These are phyloP conservation scores for Hypoxylon cercidicola DNA, from an alignment of 495 filamentous ascomycete genomes.

Conservation along the genomic window DNA sequence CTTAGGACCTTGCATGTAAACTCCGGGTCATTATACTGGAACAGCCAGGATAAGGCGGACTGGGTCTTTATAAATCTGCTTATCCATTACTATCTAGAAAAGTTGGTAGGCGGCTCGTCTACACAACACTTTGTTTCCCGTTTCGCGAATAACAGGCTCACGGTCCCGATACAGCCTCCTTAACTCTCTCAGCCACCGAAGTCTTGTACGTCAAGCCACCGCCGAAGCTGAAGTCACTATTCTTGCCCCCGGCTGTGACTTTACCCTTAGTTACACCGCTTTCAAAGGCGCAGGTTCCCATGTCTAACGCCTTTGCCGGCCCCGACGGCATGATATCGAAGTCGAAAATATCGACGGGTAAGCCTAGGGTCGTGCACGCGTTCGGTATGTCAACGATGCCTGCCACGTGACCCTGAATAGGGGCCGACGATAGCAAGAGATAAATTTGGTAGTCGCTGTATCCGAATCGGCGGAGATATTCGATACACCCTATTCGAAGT, in stretches of 20 bases:
- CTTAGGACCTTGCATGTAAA: no score
- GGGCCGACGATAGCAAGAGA: slow-evolving; percentile 86
- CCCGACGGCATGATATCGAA: slow-evolving; percentile 86
- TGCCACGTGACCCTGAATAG: slow-evolving; percentile 92
- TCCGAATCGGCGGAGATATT: slow-evolving; percentile 87
- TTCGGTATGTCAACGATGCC: slow-evolving; percentile 88
- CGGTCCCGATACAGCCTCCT: slow-evolving; percentile 22
- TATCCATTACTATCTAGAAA: not conserved
- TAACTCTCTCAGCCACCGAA: slow-evolving; percentile 23
- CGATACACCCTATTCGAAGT: slow-evolving; percentile 62
- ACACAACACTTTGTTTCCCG: no score
- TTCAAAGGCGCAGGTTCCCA: slow-evolving; percentile 82
- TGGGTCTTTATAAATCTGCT: not conserved
- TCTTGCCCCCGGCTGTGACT: slow-evolving; percentile 54
- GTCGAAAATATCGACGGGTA: slow-evolving; percentile 96
- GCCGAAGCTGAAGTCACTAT: slow-evolving; percentile 59
- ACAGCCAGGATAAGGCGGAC: no score
- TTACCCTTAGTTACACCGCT: slow-evolving; percentile 59
- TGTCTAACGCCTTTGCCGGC: slow-evolving; percentile 69
- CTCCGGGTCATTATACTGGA: not conserved
- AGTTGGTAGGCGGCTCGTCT: not conserved
- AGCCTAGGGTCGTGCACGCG: slow-evolving; percentile 87
- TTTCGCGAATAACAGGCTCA: not conserved
- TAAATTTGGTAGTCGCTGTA: slow-evolving; percentile 85
- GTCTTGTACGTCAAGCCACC: slow-evolving; percentile 63